Conservation (phyloP, 2,329 filamentous ascomycete genomes). For the Cryphonectria carpinicola region DNA sequence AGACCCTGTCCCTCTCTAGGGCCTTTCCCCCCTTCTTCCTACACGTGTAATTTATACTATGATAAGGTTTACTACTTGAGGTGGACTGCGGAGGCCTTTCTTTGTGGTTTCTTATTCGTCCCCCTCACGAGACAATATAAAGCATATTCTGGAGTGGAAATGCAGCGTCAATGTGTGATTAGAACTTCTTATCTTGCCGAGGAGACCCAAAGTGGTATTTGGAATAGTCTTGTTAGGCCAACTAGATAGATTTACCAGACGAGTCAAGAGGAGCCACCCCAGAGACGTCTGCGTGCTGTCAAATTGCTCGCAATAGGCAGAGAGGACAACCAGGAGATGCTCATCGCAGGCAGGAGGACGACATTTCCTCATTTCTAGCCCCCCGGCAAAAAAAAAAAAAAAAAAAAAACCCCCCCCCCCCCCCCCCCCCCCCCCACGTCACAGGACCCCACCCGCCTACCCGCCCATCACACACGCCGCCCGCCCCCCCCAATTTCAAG, state of each 20-base stretch:
- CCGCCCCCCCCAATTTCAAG: neutral
- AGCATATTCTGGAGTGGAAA: neutral
- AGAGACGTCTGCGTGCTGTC: no score
- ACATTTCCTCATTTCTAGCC: neutral
- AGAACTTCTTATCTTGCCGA: neutral
- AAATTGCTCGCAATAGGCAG: no score
- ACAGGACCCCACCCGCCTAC: no score
- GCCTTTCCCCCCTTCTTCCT: neutral
- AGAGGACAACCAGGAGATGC: neutral
- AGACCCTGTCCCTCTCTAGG: neutral
- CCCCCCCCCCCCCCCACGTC: no score
- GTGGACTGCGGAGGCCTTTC: neutral
- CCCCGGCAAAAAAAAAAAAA: no score
- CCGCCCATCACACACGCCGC: no score
- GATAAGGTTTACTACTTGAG: neutral
- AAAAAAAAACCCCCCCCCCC: no score
- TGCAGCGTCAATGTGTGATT: neutral
- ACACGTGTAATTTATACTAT: neutral
- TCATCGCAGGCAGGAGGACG: neutral
- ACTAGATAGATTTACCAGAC: no score
- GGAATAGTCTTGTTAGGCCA: no score
- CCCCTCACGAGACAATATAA: no score
- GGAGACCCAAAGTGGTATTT: no score
- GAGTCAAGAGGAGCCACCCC: no score
- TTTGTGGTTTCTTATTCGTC: neutral